A percentile compares a stretch with the other conserved stretches of the same genome.
These are phyloP conservation scores for Microdochium paspali DNA, from an alignment of 2,329 filamentous ascomycete species.

Conservation along the genomic window DNA sequence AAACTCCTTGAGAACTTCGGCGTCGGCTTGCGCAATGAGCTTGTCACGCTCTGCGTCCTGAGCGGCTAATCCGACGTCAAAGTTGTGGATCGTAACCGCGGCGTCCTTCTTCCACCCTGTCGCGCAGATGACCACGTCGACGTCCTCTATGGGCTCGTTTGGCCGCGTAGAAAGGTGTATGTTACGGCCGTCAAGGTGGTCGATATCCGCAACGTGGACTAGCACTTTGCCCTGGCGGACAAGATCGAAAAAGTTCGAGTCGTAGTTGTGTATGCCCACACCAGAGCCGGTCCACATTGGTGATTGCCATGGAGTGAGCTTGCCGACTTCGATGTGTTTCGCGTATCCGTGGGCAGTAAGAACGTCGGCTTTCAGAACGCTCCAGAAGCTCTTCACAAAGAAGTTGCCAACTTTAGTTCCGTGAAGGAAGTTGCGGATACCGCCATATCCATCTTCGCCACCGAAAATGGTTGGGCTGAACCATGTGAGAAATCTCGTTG, in stretches of 20 bases:
- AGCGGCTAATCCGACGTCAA: slow-evolving; percentile 39
- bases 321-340: slow-evolving; percentile 27
- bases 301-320: slow-evolving; percentile 40
- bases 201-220: slow-evolving; percentile 45
- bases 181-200: slow-evolving; percentile 21
- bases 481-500: slow-evolving; percentile 60
- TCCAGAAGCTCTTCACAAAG: slow-evolving; percentile 49
- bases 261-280: slow-evolving; percentile 52
- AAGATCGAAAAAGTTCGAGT: slow-evolving; percentile 43
- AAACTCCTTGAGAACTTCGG: slow-evolving; percentile 38
- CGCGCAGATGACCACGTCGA: slow-evolving; percentile 27
- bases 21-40: slow-evolving; percentile 31
- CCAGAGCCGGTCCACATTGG: slow-evolving; percentile 44
- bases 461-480: slow-evolving; percentile 70
- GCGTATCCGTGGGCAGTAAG: slow-evolving; percentile 38
- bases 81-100: slow-evolving; percentile 47
- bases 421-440: slow-evolving; percentile 46
- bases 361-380: slow-evolving; percentile 45
- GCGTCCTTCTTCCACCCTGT: slow-evolving; percentile 26
- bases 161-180: slow-evolving; percentile 9
- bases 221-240: slow-evolving; percentile 42
- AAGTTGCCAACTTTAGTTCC: slow-evolving; percentile 44
- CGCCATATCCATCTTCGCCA: slow-evolving; percentile 47
- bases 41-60: slow-evolving; percentile 20
- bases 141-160: slow-evolving; percentile 32